Percentiles rank a stretch among this genome's conserved stretches.
phyloP scores from a whole-genome alignment of 257 asterid species.

The Gardenia jasminoides region DNA sequence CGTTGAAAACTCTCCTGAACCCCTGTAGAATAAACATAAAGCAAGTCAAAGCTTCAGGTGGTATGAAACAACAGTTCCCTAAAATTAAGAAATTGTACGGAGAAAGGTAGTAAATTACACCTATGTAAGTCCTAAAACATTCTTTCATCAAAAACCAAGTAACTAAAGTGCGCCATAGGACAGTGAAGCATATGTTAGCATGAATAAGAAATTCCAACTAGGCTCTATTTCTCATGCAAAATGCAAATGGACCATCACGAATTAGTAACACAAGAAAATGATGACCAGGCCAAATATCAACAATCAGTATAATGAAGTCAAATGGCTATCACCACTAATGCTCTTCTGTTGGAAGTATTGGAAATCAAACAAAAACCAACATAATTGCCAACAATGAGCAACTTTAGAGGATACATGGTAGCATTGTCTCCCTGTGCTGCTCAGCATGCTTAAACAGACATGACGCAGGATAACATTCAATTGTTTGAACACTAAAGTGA shows the following conservation, averaged over 20 bases:
- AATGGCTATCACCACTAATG: neutral
- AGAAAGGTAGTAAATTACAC: neutral
- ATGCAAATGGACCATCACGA: neutral
- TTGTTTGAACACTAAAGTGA: neutral
- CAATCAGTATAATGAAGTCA: neutral
- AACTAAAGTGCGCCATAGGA: neutral
- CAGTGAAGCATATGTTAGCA: neutral
- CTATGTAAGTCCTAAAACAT: neutral
- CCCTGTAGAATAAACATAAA: constrained; percentile 52
- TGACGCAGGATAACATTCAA: neutral
- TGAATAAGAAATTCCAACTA: neutral
- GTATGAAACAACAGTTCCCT: neutral
- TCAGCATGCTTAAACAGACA: neutral
- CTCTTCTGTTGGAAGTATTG: neutral
- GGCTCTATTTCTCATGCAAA: neutral
- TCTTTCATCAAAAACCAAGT: neutral
- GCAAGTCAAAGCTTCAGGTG: constrained; percentile 7
- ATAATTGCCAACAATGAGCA: neutral
- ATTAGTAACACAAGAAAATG: neutral
- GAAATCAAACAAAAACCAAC: neutral
- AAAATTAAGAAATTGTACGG: constrained; percentile 1
- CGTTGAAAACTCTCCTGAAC: constrained; percentile 74
- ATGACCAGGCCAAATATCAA: neutral
- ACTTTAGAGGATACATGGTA: neutral
- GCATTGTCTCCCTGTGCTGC: neutral